These are phyloP conservation scores for Penicillium sp. DNA, from an alignment of 2,329 filamentous ascomycete genomes.

Conservation along the genomic window DNA sequence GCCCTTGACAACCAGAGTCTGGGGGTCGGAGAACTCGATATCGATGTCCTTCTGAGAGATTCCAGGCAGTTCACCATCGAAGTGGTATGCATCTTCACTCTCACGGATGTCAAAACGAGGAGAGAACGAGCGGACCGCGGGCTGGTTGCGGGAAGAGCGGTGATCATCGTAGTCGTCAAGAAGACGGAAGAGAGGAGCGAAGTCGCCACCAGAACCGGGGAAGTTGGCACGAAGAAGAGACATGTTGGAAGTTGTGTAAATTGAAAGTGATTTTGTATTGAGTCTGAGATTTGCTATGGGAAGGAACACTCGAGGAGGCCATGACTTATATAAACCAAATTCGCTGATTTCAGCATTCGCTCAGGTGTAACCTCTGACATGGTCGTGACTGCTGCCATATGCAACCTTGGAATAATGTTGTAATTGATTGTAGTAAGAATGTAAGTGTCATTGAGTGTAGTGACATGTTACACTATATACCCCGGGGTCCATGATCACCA, in stretches of 20 bases:
- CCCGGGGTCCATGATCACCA: neutral
- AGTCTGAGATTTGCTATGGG: neutral
- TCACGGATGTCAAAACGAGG: slow-evolving; percentile 51
- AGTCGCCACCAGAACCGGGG: slow-evolving; percentile 35
- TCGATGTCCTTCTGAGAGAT: slow-evolving; percentile 47
- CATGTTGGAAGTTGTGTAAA: slow-evolving; percentile 25
- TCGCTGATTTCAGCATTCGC: too few species aligned
- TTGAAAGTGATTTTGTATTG: neutral
- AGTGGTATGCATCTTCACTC: slow-evolving; percentile 43
- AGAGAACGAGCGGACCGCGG: slow-evolving; percentile 34
- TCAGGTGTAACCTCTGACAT: too few species aligned
- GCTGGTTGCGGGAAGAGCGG: slow-evolving; percentile 25
- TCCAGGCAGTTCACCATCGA: slow-evolving; percentile 51
- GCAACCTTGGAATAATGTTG: too few species aligned
- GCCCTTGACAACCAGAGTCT: slow-evolving; percentile 49
- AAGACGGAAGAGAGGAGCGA: slow-evolving; percentile 47
- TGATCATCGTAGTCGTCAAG: slow-evolving; percentile 45
- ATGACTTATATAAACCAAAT: too few species aligned
- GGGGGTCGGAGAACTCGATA: slow-evolving; percentile 49
- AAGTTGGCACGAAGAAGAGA: slow-evolving; percentile 34
- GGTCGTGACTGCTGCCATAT: too few species aligned
- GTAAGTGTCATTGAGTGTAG: neutral
- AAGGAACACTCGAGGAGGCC: neutral
- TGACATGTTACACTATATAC: neutral
- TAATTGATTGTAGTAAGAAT: neutral